Base-by-base conservation (phyloP, 139 green algal species). In the Auxenochlorella protothecoides region DNA sequence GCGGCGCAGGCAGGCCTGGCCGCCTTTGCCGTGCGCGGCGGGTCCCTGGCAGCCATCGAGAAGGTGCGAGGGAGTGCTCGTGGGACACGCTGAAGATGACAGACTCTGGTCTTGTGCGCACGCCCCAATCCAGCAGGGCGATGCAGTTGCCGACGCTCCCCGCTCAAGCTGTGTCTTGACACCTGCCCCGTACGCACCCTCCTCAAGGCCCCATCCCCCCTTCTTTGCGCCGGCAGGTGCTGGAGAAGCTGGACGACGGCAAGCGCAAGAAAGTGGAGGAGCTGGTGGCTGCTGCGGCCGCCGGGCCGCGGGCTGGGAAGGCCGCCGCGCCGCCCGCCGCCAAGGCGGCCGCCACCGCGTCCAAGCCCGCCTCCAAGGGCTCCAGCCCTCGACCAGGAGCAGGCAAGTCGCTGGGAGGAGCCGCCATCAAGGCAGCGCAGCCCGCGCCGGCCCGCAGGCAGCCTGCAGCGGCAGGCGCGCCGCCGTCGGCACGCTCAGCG, bases 241-340 rank as follows among this genome's bases (percentile, higher is more conserved):
- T 77, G 63, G 70, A 69, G 59, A 87, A 89, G 63, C 72, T 95
- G 73, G 89, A 96, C 70, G 89, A 93, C 6, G 69, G 27, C 5
- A 79, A 85, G n/a, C 89, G 86, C 70, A 91, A 91, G 81, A 86
- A 87, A 74, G 77, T 95, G 62, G 82, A 92, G 66, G 83, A 93
- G 9, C 83, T 90, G 83, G 63, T 91, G 13, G 69, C 78, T 51
- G 80, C 76, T 53, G 85, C 85, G 4, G 65, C 74, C 57, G 60
- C 55, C 9, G 69, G 52, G 66, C 63, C 9, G 12, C 51, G 51
- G 6, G 55, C 68, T 5, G 60, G 65, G 55, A 61, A 5, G 62
- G 51, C 14, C 13, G 14, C 61, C 4, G 68, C n/a, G 54, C 65
- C 53, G 54, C 64, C 61, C 9, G 61, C 76, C 7, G 27, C 66